Percentiles rank a stretch among this genome's conserved stretches.
Evolutionary conservation across 768 basidiomycete species (phyloP).

Genomic region (Scleroderma citrinum): DNA sequence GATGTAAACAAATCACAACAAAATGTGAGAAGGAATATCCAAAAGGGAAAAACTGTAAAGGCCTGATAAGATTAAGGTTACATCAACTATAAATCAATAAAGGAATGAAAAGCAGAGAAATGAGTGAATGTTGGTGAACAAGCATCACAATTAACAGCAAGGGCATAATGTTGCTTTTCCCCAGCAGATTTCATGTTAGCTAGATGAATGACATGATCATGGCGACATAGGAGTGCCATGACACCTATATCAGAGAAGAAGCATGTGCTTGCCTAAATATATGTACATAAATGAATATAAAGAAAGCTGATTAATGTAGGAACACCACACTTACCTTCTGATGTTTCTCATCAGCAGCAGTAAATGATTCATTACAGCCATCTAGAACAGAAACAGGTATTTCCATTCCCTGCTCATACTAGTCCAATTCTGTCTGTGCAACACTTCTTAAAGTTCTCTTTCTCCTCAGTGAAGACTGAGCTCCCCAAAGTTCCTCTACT

Average conservation of each 20-base stretch:
- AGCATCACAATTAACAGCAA: slow-evolving; percentile 14
- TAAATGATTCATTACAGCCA: slow-evolving; percentile 28
- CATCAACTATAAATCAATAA: no score
- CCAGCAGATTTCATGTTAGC: slow-evolving; percentile 14
- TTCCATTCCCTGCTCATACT: slow-evolving; percentile 17
- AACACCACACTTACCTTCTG: slow-evolving; percentile 5
- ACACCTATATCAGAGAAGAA: slow-evolving; percentile 17
- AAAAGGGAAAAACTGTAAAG: no score
- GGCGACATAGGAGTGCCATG: slow-evolving; percentile 19
- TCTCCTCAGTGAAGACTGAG: background rate
- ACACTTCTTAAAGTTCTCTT: background rate
- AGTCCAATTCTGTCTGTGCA: background rate
- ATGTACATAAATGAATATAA: background rate
- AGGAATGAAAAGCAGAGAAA: slow-evolving; percentile 22
- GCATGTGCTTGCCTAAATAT: slow-evolving; percentile 8
- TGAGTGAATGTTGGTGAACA: no score
- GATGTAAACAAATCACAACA: no score
- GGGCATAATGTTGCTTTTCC: slow-evolving; percentile 19
- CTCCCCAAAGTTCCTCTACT: background rate
- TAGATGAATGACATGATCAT: slow-evolving; percentile 15
- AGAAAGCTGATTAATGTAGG: no score
- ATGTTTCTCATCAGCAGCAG: slow-evolving; percentile 8
- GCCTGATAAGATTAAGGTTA: no score
- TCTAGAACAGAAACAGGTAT: slow-evolving; percentile 27
- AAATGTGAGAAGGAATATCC: no score